Conservation (phyloP, 441 rosid species). For the Euphorbia schlechtendalii region DNA sequence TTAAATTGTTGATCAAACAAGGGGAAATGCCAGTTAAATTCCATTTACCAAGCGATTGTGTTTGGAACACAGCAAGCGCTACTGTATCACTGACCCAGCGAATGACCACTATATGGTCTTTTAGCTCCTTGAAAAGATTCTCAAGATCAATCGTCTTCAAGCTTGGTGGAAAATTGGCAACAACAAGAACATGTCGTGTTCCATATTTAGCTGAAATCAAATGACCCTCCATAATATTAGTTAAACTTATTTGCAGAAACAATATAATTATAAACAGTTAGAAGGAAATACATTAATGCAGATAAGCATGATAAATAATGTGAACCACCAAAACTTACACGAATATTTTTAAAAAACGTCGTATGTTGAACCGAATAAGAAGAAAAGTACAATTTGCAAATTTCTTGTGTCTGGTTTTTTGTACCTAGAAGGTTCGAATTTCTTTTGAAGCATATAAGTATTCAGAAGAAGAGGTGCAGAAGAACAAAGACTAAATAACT, state of each 20-base stretch:
- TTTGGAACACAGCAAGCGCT: conserved; percentile 86
- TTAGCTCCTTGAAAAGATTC: conserved; percentile 55
- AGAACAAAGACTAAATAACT: background rate
- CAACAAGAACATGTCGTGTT: conserved; percentile 74
- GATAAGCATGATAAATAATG: background rate
- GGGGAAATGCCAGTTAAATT: background rate
- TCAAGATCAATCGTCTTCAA: conserved; percentile 73
- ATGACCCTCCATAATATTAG: conserved; percentile 5
- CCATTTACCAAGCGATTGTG: conserved; percentile 62
- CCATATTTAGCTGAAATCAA: conserved; percentile 68
- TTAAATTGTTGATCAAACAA: background rate
- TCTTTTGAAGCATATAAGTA: background rate
- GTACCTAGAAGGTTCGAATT: background rate
- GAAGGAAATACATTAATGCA: background rate
- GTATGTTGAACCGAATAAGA: background rate
- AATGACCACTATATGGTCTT: conserved; percentile 50
- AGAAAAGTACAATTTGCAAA: background rate
- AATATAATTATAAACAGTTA: background rate
- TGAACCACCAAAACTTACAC: background rate
- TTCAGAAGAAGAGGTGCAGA: background rate
- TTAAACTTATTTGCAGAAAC: background rate
- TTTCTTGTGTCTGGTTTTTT: background rate
- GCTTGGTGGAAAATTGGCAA: conserved; percentile 66
- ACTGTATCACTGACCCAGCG: conserved; percentile 90
- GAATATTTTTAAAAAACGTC: background rate